Evolutionary conservation across 768 basidiomycete species (phyloP), one percentile per base, ranked within the genome.

Genomic region (Auriscalpium microsporum): DNA sequence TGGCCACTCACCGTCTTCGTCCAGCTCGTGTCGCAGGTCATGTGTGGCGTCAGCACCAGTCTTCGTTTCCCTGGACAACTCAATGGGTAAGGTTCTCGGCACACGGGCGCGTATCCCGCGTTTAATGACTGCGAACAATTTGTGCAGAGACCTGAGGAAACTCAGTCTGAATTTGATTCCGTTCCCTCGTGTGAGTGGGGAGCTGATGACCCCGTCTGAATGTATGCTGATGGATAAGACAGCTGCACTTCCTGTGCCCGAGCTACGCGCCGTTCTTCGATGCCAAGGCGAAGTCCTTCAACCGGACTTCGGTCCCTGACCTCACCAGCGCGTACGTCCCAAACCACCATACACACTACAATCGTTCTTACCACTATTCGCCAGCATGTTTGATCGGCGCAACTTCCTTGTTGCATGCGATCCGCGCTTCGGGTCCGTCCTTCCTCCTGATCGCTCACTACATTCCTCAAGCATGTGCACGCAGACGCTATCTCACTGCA

Each of bases 201-300:
- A 42, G 40, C 14, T 10, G 40, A 33, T 48, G n/a, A 6, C 14
- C 13, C 10, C 17, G 17, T 16, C 42, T 10, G 8, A 3, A 13
- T 11, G 35, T 23, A 11, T 38, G 16, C 35, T 60, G 38, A 45
- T 56, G 21, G 21, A 44, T 57, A 14, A 53, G 38, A 64, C 69
- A 95, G 86, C 80, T 98, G 52, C 95, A 99, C 69, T 99, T 97
- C 81, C 80, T 99, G 63, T 89, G 92, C 76, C 91, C 92, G 49
- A 94, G 91, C 61, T 96, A 93, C 68, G 93, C 92, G 0, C 96
- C 96, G 0, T 83, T 98, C 62, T 83, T 79, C 59, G 81, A 91
- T 61, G 76, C 81, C 3, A 81, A 81, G 53, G 75, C 83, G 0
- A 74, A 73, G 48, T 71, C 79, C 2, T 94, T 80, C 71, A 76